Conservation (phyloP, 2,329 filamentous ascomycete species). For the Parastagonospora nodorum region DNA sequence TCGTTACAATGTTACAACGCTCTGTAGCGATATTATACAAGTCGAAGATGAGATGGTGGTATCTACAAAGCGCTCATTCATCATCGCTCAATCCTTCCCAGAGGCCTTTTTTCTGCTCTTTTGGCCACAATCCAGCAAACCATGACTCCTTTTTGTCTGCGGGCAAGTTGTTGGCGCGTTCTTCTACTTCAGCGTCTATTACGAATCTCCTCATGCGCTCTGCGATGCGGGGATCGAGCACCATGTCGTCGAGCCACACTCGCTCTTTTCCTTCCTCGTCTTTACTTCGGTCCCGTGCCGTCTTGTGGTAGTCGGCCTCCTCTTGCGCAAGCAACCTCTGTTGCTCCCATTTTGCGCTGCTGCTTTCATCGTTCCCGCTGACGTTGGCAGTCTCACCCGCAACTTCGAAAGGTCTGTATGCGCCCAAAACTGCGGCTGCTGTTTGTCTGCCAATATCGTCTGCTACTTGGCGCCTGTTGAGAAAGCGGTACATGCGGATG, state of each 20-base stretch:
- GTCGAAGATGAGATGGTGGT: slow-evolving; percentile 24
- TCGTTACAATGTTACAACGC: no score
- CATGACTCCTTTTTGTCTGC: slow-evolving; percentile 28
- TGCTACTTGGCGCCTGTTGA: slow-evolving; percentile 82
- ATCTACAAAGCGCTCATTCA: slow-evolving; percentile 15
- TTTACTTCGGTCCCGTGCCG: slow-evolving; percentile 61
- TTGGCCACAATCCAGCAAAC: slow-evolving; percentile 38
- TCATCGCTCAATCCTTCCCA: slow-evolving; percentile 43
- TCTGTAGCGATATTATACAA: slow-evolving; percentile 17
- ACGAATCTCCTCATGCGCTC: slow-evolving; percentile 81
- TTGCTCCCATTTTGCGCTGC: slow-evolving; percentile 61
- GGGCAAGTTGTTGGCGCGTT: slow-evolving; percentile 55
- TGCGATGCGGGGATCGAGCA: slow-evolving; percentile 76
- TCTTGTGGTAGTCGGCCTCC: slow-evolving; percentile 84
- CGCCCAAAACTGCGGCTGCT: slow-evolving; percentile 77
- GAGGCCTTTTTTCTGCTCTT: slow-evolving; percentile 37
- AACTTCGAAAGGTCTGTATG: slow-evolving; percentile 53
- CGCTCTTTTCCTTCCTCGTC: slow-evolving; percentile 58
- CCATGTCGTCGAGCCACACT: slow-evolving; percentile 76
- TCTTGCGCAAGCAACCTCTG: slow-evolving; percentile 69
- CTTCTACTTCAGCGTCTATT: slow-evolving; percentile 71
- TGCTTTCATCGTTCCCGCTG: slow-evolving; percentile 35
- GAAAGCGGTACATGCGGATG: slow-evolving; percentile 82
- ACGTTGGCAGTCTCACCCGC: slow-evolving; percentile 32
- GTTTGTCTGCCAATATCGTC: slow-evolving; percentile 87